Evolutionary conservation across 2,329 filamentous ascomycete species (phyloP), one percentile per base, ranked within the genome.

Genomic region (Sporothrix mexicana): DNA sequence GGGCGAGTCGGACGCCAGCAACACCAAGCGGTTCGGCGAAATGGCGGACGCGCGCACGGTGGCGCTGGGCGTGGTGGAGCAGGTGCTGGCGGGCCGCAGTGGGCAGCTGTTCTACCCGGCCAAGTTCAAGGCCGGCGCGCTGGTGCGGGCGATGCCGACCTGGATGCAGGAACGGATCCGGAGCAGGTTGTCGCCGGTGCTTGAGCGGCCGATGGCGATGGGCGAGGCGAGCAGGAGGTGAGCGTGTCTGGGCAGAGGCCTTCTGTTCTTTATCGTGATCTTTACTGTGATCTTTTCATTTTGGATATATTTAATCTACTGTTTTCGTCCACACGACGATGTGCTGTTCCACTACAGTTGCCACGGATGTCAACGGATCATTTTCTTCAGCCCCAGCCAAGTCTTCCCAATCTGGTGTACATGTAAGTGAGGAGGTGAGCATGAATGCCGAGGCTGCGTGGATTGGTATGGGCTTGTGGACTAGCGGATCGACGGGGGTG

Each of bases 31-130:
- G 62, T 91, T 88, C 79, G 87, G 85, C 73, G 87, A 86, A 1
- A 78, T 86, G 45, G 80, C 92, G 73, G 83, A 88, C 75, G 84
- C 88, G 0, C 89, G 89, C 79, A 90, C 87, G 1, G 89, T 93
- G 13, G 90, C 90, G 0, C 88, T 92, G 77, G 86, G 83, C 7
- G 85, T 93, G 69, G 88, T 91, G 0, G 81, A 84, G 74, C 86
- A 91, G 78, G 87, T 93, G 7, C 77, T 91, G 53, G 82, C 77
- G 1, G 90, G 89, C 1, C 80, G 83, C 74, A 89, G 87, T 77
- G 87, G 85, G 1, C 85, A 90, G 79, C 78, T 92, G 23, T 76
- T 88, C 25, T 59, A 88, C 70, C 90, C 90, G 0, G 83, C 79
- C 1, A 82, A 85, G 43, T 83, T 81, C 2, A 77, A 76, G 3